phyloP scores from a whole-genome alignment of 2,329 filamentous ascomycete genomes.

The Decorospora gaudefroyi region DNA sequence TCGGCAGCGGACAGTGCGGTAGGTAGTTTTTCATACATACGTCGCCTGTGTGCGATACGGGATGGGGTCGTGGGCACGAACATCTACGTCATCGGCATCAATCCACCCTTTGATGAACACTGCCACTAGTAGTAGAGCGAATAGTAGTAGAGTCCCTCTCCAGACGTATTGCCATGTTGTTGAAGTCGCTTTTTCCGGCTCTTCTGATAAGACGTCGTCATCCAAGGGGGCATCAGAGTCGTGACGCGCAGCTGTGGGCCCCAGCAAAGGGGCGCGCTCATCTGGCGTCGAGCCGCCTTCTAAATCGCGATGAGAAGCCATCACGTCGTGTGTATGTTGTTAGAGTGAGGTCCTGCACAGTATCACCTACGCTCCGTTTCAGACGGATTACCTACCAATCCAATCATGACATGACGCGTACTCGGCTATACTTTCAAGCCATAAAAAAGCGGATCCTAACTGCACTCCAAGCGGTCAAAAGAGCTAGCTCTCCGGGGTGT shows the following conservation, averaged over 20 bases:
- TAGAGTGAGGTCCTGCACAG: background rate
- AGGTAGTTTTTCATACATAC: too few relatives aligned
- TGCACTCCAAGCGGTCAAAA: too few relatives aligned
- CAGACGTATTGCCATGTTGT: conserved; percentile 27
- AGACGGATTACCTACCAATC: conserved; percentile 7
- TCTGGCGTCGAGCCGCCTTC: conserved; percentile 12
- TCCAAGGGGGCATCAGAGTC: conserved; percentile 2
- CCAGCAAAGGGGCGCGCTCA: conserved; percentile 33
- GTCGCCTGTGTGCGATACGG: too few relatives aligned
- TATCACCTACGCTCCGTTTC: background rate
- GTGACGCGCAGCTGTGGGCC: conserved; percentile 7
- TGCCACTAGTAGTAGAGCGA: conserved; percentile 19
- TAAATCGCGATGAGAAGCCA: conserved; percentile 19
- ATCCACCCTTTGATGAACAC: conserved; percentile 38
- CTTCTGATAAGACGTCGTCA: conserved; percentile 11
- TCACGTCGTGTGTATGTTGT: background rate
- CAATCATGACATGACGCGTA: conserved; percentile 13
- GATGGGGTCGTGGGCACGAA: conserved; percentile 13
- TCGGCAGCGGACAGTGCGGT: too few relatives aligned
- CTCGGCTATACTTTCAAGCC: conserved; percentile 1
- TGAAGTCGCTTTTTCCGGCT: conserved; percentile 18
- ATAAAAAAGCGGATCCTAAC: background rate
- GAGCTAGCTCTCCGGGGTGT: too few relatives aligned
- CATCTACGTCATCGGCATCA: conserved; percentile 35
- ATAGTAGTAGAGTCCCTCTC: conserved; percentile 19